Evolutionary conservation across 108 stramenopile species (phyloP), one percentile per base, ranked within the genome.

Genomic region (Aurantiochytrium sp.): DNA sequence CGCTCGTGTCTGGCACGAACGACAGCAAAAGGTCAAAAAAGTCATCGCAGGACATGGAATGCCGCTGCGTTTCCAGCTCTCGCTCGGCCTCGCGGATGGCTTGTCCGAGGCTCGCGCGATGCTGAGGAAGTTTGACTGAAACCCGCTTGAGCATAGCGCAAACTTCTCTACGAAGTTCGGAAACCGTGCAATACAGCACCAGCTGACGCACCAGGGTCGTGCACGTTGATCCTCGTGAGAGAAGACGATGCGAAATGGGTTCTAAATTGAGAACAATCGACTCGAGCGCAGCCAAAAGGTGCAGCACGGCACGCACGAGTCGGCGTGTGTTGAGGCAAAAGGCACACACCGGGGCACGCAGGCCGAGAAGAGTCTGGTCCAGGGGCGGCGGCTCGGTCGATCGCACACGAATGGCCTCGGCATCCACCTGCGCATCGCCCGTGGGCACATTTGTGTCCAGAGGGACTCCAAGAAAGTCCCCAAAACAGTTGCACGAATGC

Each of bases 341-440:
- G 49, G 76, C 76, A 23, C 76, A 83, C n/a, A 83, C 76, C n/a
- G 76, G 76, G 19, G 76, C 49, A 0, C 76, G 76, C 45, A 83
- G 51, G 28, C 49, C 49, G 18, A 83, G 51, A 12, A 83, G 76
- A 12, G 19, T 53, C 12, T 53, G 76, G 51, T 47, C 76, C 25
- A 83, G 12, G 25, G 45, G 23, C 25, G 76, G 76, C n/a, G 76
- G 76, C 76, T 53, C 49, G 1, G 45, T 83, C 28, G 76, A 83
- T 23, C 76, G 45, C 76, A 53, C 23, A 6, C 45, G 49, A 6
- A 28, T 83, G 51, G 23, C 49, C 49, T 53, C 49, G 76, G 49
- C 76, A 45, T 53, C 51, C 12, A 53, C 49, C 6, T 53, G n/a
- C 43, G 76, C 64, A 23, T 69, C 64, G 42, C 64, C 64, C 6